Conservation (phyloP, 768 basidiomycete genomes). For the Auriscalpium vulgare region DNA sequence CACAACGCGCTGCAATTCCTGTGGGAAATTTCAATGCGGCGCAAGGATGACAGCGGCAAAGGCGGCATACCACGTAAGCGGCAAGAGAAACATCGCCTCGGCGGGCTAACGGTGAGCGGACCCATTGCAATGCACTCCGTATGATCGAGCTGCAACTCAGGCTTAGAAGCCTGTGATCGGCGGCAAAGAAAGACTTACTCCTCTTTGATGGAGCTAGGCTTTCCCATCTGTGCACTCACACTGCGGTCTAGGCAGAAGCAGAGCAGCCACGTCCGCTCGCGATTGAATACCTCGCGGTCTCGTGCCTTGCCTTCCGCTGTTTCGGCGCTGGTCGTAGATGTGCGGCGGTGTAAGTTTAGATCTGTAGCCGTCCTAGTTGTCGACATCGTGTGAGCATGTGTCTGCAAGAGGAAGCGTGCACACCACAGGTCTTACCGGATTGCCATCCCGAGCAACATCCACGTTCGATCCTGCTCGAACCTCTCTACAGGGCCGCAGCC, state of each 20-base stretch:
- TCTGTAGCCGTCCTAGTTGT: constrained; percentile 83
- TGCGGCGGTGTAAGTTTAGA: constrained; percentile 90
- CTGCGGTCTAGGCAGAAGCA: constrained; percentile 86
- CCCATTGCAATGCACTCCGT: constrained; percentile 74
- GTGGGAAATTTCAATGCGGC: constrained; percentile 9
- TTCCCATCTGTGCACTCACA: constrained; percentile 93
- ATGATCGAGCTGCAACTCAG: constrained; percentile 63
- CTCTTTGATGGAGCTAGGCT: constrained; percentile 87
- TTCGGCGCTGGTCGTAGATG: constrained; percentile 48
- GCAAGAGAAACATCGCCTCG: constrained; percentile 63
- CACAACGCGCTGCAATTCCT: constrained; percentile 86
- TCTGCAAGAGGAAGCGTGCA: neutral
- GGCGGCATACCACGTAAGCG: constrained; percentile 61
- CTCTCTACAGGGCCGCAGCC: constrained; percentile 93
- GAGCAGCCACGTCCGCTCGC: constrained; percentile 90
- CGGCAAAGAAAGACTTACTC: constrained; percentile 52
- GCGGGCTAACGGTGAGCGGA: constrained; percentile 51
- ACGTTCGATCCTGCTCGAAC: constrained; percentile 94
- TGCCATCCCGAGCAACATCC: constrained; percentile 82
- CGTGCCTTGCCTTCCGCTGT: constrained; percentile 74
- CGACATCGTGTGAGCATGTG: neutral
- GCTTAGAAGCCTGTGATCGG: constrained; percentile 1
- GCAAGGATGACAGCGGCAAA: neutral
- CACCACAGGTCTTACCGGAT: constrained; percentile 44
- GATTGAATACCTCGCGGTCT: constrained; percentile 83